Evolutionary conservation across 139 green algal species (phyloP).

Genomic region (Chlorella sp.): DNA sequence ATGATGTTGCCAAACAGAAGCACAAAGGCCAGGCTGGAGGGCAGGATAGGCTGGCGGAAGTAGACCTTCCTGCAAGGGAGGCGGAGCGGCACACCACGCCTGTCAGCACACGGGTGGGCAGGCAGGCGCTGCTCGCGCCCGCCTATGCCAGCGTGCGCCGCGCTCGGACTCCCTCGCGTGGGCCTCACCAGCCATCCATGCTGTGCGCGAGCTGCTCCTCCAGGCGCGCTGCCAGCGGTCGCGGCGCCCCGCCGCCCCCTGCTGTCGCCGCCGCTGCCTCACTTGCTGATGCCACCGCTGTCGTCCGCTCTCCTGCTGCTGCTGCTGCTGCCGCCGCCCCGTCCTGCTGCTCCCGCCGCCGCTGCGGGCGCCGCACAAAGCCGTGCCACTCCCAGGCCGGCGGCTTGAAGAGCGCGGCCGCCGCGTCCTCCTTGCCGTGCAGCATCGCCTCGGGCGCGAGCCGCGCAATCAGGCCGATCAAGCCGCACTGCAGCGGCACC

Average conservation of each 20-base stretch:
- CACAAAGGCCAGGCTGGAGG: slow-evolving; percentile 50
- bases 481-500: slow-evolving; percentile 29
- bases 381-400: slow-evolving; percentile 15
- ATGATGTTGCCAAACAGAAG: no score
- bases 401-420: slow-evolving; percentile 22
- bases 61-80: no score
- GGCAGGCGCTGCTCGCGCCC: no score
- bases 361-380: no score
- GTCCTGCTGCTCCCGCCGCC: no score
- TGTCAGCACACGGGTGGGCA: no score
- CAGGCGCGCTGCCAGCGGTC: not conserved
- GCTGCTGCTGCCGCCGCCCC: not conserved
- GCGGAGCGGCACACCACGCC: no score
- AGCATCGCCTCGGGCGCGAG: slow-evolving; percentile 31
- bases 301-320: slow-evolving; percentile 12
- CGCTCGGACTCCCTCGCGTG: no score
- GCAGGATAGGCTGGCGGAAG: slow-evolving; percentile 50
- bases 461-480: slow-evolving; percentile 29
- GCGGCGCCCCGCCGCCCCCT: not conserved
- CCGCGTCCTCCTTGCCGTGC: slow-evolving; percentile 23
- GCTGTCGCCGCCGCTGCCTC: no score
- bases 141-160: no score
- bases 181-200: slow-evolving; percentile 14
- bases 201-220: slow-evolving; percentile 13
- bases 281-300: not conserved